A percentile compares a stretch with the other conserved stretches of the same genome.
These are phyloP conservation scores for Vigna radiata DNA, from an alignment of 306 rosid genomes.

Conservation along the genomic window DNA sequence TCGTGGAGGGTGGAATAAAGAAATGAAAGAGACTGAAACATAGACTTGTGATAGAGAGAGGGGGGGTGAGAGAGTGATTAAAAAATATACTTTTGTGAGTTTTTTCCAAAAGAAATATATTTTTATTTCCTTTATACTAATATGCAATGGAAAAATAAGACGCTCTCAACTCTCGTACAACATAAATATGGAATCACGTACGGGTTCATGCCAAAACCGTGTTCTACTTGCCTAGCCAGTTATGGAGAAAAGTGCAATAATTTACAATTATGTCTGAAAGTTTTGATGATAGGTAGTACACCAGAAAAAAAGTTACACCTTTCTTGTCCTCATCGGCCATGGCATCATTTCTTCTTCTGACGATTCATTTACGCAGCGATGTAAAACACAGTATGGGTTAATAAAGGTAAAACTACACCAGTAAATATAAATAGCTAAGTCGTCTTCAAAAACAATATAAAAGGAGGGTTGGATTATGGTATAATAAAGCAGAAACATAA, in stretches of 20 bases:
- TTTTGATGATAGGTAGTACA: slow-evolving; percentile 21
- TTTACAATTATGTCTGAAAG: slow-evolving; percentile 12
- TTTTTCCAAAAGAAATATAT: slow-evolving; percentile 9
- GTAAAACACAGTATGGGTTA: slow-evolving; percentile 1
- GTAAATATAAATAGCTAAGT: not conserved
- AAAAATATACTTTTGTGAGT: not conserved
- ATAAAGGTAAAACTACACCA: not conserved
- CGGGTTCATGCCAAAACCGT: slow-evolving; percentile 20
- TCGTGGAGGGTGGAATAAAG: slow-evolving; percentile 20
- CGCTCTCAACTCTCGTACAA: slow-evolving; percentile 12
- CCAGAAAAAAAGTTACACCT: slow-evolving; percentile 17
- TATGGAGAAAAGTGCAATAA: slow-evolving; percentile 8
- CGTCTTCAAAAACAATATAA: not conserved
- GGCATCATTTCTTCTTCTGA: slow-evolving; percentile 5
- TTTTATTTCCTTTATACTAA: not conserved
- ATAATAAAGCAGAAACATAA: slow-evolving; percentile 10
- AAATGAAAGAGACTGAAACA: slow-evolving; percentile 36
- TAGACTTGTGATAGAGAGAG: slow-evolving; percentile 5
- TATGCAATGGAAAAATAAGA: not conserved
- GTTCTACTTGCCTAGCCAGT: slow-evolving; percentile 27
- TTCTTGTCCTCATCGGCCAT: slow-evolving; percentile 4
- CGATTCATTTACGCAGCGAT: not conserved
- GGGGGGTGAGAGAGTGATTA: not conserved
- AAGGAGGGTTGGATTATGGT: not conserved
- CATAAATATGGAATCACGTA: slow-evolving; percentile 36